These are phyloP conservation scores for Penicillium malachiteum DNA, from an alignment of 495 filamentous ascomycete genomes.

Conservation along the genomic window DNA sequence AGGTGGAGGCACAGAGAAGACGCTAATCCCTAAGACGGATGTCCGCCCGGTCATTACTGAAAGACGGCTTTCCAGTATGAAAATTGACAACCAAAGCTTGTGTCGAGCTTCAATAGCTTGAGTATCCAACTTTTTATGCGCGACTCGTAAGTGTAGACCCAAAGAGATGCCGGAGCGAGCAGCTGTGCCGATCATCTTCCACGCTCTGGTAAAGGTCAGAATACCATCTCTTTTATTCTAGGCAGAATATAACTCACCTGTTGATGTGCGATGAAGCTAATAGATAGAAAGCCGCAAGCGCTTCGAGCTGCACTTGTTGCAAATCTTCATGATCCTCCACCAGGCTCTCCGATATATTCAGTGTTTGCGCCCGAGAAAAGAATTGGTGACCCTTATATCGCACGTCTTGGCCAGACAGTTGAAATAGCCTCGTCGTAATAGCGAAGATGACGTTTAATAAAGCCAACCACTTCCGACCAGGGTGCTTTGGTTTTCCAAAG, in stretches of 20 bases:
- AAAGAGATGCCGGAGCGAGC: neutral
- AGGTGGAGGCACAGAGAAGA: neutral
- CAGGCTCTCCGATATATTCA: slow-evolving; percentile 43
- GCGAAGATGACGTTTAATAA: slow-evolving; percentile 63
- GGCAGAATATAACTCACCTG: slow-evolving; percentile 33
- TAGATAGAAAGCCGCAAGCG: slow-evolving; percentile 54
- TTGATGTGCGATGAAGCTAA: slow-evolving; percentile 54
- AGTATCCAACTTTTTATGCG: neutral
- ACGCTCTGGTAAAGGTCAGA: neutral
- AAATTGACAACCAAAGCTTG: neutral
- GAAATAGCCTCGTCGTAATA: slow-evolving; percentile 48
- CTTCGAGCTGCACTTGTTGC: slow-evolving; percentile 52
- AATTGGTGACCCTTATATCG: slow-evolving; percentile 47
- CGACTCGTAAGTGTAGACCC: neutral
- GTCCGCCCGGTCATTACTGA: neutral
- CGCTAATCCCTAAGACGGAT: neutral
- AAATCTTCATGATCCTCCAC: slow-evolving; percentile 49
- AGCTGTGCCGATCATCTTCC: neutral
- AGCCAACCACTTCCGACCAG: slow-evolving; percentile 47
- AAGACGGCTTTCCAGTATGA: neutral
- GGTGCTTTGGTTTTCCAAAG: neutral
- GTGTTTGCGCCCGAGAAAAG: slow-evolving; percentile 50
- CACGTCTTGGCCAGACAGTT: slow-evolving; percentile 13
- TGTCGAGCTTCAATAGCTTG: neutral
- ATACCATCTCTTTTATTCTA: neutral